Evolutionary conservation across 129 eudicot species (phyloP).

Genomic region (Scalesia atractyloides): DNA sequence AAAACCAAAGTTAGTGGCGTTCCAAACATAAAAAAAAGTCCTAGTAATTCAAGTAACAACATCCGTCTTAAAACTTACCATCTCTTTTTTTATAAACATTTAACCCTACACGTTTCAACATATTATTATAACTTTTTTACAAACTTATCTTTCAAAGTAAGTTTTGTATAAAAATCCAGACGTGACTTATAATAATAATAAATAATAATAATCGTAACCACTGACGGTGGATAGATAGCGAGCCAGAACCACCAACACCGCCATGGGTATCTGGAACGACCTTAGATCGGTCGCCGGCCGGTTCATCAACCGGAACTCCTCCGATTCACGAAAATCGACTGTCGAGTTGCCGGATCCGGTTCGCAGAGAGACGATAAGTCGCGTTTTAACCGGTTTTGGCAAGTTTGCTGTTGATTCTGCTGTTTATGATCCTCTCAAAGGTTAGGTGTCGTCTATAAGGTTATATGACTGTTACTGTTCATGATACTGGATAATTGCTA

Average conservation of each 20-base stretch:
- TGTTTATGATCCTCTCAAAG: constrained; percentile 54
- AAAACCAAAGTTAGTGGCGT: too few relatives aligned
- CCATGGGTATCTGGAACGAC: constrained; percentile 63
- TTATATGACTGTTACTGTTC: not conserved
- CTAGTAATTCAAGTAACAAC: not conserved
- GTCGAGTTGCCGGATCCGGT: constrained; percentile 45
- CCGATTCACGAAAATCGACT: constrained; percentile 24
- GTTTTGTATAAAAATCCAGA: not conserved
- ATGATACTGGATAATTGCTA: not conserved
- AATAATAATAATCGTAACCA: constrained; percentile 22
- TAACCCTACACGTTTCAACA: not conserved
- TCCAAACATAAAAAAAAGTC: too few relatives aligned
- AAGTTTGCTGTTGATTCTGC: constrained; percentile 69
- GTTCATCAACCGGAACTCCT: constrained; percentile 21
- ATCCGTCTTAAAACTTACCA: not conserved
- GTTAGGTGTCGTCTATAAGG: constrained; percentile 25
- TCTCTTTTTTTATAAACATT: not conserved
- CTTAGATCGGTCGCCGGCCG: constrained; percentile 45
- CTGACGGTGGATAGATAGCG: constrained; percentile 34
- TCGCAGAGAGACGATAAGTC: constrained; percentile 54
- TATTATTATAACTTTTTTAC: too few relatives aligned
- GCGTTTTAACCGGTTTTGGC: constrained; percentile 46
- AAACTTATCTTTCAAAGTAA: too few relatives aligned
- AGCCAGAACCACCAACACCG: constrained; percentile 14
- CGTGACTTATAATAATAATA: constrained; percentile 6